A percentile compares a stretch with the other conserved stretches of the same genome.
These are phyloP conservation scores for Chrysoporthe austroafricana DNA, from an alignment of 2,329 filamentous ascomycete genomes.

Conservation along the genomic window DNA sequence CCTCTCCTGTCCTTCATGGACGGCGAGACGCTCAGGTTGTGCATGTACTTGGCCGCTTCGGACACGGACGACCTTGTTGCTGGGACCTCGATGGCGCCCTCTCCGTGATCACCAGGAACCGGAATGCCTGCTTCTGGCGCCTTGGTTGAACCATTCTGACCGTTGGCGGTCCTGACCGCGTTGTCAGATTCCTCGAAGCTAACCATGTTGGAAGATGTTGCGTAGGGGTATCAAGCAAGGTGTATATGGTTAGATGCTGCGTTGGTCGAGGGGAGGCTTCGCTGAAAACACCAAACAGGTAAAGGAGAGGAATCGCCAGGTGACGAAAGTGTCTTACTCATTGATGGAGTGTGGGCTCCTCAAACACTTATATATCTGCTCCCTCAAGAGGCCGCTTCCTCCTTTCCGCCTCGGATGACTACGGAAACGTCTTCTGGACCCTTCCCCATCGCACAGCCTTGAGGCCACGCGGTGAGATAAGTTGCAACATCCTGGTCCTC, in stretches of 20 bases:
- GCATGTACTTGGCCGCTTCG: slow-evolving; percentile 72
- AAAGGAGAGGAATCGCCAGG: slow-evolving; percentile 11
- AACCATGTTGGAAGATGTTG: slow-evolving; percentile 23
- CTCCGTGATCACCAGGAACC: slow-evolving; percentile 48
- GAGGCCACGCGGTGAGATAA: slow-evolving; percentile 10
- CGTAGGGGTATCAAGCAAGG: slow-evolving; percentile 17
- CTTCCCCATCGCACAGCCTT: neutral
- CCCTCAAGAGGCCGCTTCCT: slow-evolving; percentile 9
- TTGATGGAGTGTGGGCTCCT: slow-evolving; percentile 21
- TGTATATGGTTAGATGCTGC: neutral
- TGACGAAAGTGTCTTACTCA: neutral
- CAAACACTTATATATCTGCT: slow-evolving; percentile 24
- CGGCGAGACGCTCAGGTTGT: slow-evolving; percentile 69
- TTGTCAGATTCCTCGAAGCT: slow-evolving; percentile 14
- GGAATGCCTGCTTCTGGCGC: slow-evolving; percentile 34
- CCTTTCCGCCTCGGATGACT: slow-evolving; percentile 9
- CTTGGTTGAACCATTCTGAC: slow-evolving; percentile 34
- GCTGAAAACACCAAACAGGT: slow-evolving; percentile 11
- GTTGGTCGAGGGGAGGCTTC: too few species aligned
- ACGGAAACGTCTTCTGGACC: slow-evolving; percentile 6
- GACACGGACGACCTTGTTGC: slow-evolving; percentile 70
- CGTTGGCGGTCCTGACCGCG: slow-evolving; percentile 1
- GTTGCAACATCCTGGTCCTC: slow-evolving; percentile 1
- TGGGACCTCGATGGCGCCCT: slow-evolving; percentile 69
- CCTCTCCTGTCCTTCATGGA: slow-evolving; percentile 69